Base-by-base conservation (phyloP, 306 rosid species). In the Lablab purpureus region DNA sequence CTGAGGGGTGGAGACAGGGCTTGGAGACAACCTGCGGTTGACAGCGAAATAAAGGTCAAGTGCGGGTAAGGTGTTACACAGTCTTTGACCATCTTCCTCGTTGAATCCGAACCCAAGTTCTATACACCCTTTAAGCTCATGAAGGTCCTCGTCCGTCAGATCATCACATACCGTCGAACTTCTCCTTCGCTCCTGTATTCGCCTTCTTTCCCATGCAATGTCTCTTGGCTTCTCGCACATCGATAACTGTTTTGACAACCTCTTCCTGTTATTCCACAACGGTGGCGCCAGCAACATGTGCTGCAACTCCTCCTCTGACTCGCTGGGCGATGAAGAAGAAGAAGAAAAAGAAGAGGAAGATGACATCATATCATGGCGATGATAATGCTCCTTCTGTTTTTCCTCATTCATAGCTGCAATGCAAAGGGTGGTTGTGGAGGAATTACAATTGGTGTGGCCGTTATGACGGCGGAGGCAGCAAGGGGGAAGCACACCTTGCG, bases 21-120 rank as follows among this genome's bases (percentile, higher is more conserved):
- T 91, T 0, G 85, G 87, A 0, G 96, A 87, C 15, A 92, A 59
- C 70, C 89, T 84, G 18, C 99, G 87, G 72, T 93, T 90, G 0
- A 95, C 96, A 2, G 98, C 99, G 18, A 95, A 95, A 74, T 95
- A 95, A 52, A 95, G 97, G 59, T 95, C 99, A 4, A 95, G 96
- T 18, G 99, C 99, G 0, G 99, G 99, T 78, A 95, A 88, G 6
- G 99, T 95, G 58, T 60, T 81, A 22, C 97, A 90, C 3, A 93
- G 58, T 27, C 36, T 80, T 15, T 90, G 99, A 32, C 94, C 97
- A 34, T 90, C 94, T 81, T 95, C 98, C 73, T 95, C 99, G 4
- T 92, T 91, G 89, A 95, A 95, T 21, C 98, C 98, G 73, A 95
- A 95, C 21, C 99, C 99, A 5, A 95, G 86, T 77, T 95, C 96